Conservation (phyloP, 176 grass and related monocot species). For the Avena insularis region DNA sequence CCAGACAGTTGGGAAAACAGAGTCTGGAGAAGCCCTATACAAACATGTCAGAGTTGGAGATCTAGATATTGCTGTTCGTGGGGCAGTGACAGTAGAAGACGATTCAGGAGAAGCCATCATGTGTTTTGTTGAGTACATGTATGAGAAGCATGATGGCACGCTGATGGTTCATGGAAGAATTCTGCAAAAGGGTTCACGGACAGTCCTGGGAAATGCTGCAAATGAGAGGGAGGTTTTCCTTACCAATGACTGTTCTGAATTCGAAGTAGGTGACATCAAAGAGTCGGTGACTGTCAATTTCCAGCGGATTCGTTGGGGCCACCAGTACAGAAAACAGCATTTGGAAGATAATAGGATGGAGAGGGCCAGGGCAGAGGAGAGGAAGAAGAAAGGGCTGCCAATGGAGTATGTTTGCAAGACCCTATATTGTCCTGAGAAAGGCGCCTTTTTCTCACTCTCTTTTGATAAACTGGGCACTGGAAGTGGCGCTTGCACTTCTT, state of each 20-base stretch:
- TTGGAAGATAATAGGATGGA: constrained; percentile 48
- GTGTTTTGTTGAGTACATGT: constrained; percentile 69
- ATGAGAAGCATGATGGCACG: constrained; percentile 58
- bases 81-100: constrained; percentile 51
- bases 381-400: constrained; percentile 62
- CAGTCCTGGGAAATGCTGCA: constrained; percentile 75
- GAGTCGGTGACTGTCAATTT: constrained; percentile 59
- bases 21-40: constrained; percentile 62
- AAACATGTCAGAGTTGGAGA: constrained; percentile 38
- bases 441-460: constrained; percentile 65
- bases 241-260: constrained; percentile 61
- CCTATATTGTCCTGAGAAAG: constrained; percentile 68
- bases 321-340: constrained; percentile 62
- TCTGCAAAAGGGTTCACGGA: constrained; percentile 52
- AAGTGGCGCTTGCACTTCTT: constrained; percentile 65
- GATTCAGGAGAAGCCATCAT: constrained; percentile 50
- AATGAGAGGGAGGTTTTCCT: constrained; percentile 75
- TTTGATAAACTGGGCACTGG: constrained; percentile 58
- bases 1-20: constrained; percentile 45
- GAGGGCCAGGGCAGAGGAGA: constrained; percentile 55
- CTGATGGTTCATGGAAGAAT: constrained; percentile 71
- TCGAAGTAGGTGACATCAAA: constrained; percentile 57
- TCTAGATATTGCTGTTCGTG: constrained; percentile 48
- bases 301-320: constrained; percentile 49
- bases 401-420: constrained; percentile 66